These are phyloP conservation scores for Pythium chondricola DNA, from an alignment of 352 stramenopile species.

Conservation along the genomic window DNA sequence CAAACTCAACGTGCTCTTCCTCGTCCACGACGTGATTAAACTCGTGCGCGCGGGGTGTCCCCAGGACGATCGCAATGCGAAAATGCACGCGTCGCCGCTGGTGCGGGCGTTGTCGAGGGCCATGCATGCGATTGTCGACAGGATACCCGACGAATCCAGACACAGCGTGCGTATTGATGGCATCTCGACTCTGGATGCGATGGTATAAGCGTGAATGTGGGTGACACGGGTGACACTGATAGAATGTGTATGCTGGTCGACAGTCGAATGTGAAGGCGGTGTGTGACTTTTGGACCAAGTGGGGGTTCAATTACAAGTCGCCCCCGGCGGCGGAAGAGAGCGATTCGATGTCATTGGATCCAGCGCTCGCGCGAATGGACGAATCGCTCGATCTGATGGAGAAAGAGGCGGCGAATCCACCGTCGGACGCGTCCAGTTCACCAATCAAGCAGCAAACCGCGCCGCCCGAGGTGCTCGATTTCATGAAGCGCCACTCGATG, in stretches of 20 bases:
- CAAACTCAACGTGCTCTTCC: constrained; percentile 71
- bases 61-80: constrained; percentile 67
- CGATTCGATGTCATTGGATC: constrained; percentile 25
- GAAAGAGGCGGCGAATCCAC: constrained; percentile 37
- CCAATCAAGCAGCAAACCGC: constrained; percentile 60
- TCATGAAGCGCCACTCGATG: constrained; percentile 77
- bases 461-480: constrained; percentile 57
- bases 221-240: constrained; percentile 4
- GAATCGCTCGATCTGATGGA: constrained; percentile 58
- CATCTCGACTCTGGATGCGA: not conserved
- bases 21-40: constrained; percentile 83
- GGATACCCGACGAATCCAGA: constrained; percentile 45
- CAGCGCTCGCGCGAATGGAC: constrained; percentile 49
- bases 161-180: constrained; percentile 54
- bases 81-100: constrained; percentile 65
- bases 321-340: constrained; percentile 26
- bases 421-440: constrained; percentile 63
- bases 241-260: constrained; percentile 1
- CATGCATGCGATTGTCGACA: constrained; percentile 55
- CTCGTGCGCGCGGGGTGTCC: constrained; percentile 56
- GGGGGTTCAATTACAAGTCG: constrained; percentile 58
- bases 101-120: constrained; percentile 64
- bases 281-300: constrained; percentile 82
- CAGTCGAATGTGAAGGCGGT: constrained; percentile 69
- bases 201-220: constrained; percentile 1